Conservation (phyloP, 2,329 filamentous ascomycete species). For the Exophiala oligosperma region DNA sequence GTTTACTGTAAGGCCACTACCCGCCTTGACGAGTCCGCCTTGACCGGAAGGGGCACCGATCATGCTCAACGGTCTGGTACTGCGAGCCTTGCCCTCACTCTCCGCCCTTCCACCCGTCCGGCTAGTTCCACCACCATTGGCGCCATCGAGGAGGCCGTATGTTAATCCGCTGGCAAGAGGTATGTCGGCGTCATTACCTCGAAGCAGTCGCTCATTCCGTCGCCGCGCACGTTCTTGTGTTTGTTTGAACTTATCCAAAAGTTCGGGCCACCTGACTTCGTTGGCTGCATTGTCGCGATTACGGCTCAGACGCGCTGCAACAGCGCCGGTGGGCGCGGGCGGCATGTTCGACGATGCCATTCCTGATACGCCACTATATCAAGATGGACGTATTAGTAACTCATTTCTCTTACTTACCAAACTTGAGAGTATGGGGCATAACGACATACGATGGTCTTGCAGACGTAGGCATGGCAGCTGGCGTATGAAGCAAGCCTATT, state of each 20-base stretch:
- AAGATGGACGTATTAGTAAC: not conserved
- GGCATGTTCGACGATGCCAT: constrained; percentile 15
- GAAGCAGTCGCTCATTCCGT: constrained; percentile 25
- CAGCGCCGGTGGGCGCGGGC: constrained; percentile 1
- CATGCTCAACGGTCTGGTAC: constrained; percentile 14
- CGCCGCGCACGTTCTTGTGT: constrained; percentile 81
- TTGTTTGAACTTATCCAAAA: constrained; percentile 89
- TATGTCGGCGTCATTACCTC: constrained; percentile 21
- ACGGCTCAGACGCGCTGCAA: constrained; percentile 18
- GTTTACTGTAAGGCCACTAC: constrained; percentile 12
- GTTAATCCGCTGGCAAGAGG: not conserved
- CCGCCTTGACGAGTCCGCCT: constrained; percentile 3
- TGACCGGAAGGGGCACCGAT: constrained; percentile 1
- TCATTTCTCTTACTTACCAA: not conserved
- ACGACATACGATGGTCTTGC: constrained; percentile 25
- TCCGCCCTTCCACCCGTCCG: constrained; percentile 17
- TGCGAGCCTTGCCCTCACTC: constrained; percentile 7
- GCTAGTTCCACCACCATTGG: constrained; percentile 13
- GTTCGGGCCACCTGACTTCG: constrained; percentile 84
- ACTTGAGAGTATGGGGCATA: not conserved
- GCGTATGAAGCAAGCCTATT: constrained; percentile 89
- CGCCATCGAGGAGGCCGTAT: constrained; percentile 4
- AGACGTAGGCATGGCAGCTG: constrained; percentile 47
- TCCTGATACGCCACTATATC: constrained; percentile 20
- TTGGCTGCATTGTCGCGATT: constrained; percentile 16